Evolutionary conservation across 345 rosid species (phyloP), one percentile per base, ranked within the genome.

Genomic region (Murraya koenigii): DNA sequence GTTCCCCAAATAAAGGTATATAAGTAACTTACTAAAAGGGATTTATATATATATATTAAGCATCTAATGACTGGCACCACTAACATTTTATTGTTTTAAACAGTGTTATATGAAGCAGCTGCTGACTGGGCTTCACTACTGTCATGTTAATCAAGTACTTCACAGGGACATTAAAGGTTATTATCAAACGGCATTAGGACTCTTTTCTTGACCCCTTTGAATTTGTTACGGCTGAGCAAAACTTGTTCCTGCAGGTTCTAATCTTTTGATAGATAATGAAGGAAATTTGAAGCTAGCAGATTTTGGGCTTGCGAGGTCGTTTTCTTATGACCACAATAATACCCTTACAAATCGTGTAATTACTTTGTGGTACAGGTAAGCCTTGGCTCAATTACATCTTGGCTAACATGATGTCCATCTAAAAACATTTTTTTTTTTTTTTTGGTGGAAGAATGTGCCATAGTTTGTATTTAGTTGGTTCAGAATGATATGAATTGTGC

Each of bases 41-140:
- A n/a, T n/a, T n/a, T n/a, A n/a, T n/a, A n/a, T n/a, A n/a, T n/a
- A n/a, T n/a, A n/a, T n/a, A n/a, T n/a, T n/a, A 23, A 64, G 36
- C 63, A 22, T 64, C 35, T n/a, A 49, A 33, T 9, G 25, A 35
- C 25, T 52, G 35, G 65, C n/a, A 65, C 23, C 35, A 23, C 19
- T 20, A 8, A 49, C 8, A 6, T 63, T 63, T 63, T 28, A 20
- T 55, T 76, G 25, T 66, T 58, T 38, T 67, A 13, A 19, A 22
- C 69, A 93, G 99, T 96, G 99, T 85, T 96, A 96, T 82, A 96
- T 94, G 99, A 94, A 80, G 87, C 99, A 96, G 85, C 91, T 96
- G 25, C 88, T 96, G 84, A 96, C 98, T 0, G 99, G 99, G 59
- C 95, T 96, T 66, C 98, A 94, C 80, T 96, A 94, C 77, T 96